Evolutionary conservation across 139 green algal genomes (phyloP), one percentile per base, ranked within the genome.

Genomic region (Coccomyxa sp.): DNA sequence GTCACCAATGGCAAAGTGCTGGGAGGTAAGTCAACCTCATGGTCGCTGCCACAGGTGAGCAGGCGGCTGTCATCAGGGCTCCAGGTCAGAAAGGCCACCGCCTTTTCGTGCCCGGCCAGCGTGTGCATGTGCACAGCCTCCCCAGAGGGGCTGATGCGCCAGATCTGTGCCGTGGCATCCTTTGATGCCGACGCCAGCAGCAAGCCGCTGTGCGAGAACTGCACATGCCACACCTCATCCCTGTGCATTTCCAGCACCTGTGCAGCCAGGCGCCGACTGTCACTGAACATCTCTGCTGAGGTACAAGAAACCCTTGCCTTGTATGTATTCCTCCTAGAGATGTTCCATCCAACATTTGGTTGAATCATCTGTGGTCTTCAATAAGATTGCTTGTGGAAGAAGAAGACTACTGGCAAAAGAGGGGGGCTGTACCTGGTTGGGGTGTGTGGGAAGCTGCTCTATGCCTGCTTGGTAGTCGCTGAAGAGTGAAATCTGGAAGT

Each of bases 181-280:
- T 96, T 97, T 27, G 88, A 93, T 0, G 89, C 93, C 0, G 91
- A 91, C 4, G 95, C 96, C n/a, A 98, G 88, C 85, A 89, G 88
- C 15, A 81, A 86, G 58, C 95, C 95, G 63, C 87, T 79, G 83
- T 96, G 91, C 13, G 88, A 94, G 88, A 98, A 98, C n/a, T 90
- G 84, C 32, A 98, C 75, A 82, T 97, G 93, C 96, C 96, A 99
- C 79, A 98, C 95, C 90, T 98, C 95, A 51, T 98, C 95, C 0
- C 27, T 89, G 82, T 98, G 95, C 32, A 85, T 90, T 57, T 92
- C 87, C 68, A 98, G 82, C 23, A 92, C 82, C 87, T 96, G 92
- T 9, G 25, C 17, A 31, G 60, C 23, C 11, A 51, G 4, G 23
- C 32, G 13, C 1, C 58, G n/a, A 76, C 38, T 51, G 38, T 51